Evolutionary conservation across 306 rosid genomes (phyloP).

Genomic region (Alnus rubra): DNA sequence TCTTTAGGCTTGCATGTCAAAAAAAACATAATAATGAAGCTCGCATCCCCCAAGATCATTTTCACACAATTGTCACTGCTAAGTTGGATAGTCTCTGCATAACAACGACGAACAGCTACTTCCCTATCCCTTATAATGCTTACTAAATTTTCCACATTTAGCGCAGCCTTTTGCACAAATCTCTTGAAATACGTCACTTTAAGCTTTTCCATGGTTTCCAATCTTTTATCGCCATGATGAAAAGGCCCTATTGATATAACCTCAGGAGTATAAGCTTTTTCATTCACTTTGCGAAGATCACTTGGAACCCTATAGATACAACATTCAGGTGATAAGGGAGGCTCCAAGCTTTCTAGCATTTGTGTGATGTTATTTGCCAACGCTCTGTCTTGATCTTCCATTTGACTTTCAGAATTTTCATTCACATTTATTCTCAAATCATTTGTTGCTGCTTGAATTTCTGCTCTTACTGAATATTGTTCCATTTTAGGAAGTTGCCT

Average conservation of each 20-base stretch:
- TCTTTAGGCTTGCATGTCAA: no score
- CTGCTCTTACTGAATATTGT: no score
- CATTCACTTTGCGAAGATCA: neutral
- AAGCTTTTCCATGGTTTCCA: neutral
- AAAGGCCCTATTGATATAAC: conserved; percentile 17
- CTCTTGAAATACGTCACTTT: conserved; percentile 1
- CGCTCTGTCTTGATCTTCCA: no score
- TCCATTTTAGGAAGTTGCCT: no score
- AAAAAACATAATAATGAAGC: neutral
- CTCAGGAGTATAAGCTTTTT: conserved; percentile 1
- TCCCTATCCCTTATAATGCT: neutral
- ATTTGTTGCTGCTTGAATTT: no score
- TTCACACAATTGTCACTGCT: neutral
- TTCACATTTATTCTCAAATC: no score
- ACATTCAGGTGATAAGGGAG: neutral
- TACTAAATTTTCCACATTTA: neutral
- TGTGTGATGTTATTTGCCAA: neutral
- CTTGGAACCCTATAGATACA: conserved; percentile 5
- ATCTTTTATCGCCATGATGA: neutral
- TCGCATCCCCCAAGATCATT: neutral
- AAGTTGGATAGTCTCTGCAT: neutral
- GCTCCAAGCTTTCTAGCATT: neutral
- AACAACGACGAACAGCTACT: neutral
- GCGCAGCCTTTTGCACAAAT: neutral
- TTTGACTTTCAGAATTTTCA: no score